Evolutionary conservation across 768 basidiomycete species (phyloP).

Genomic region (Amanita exitialis): DNA sequence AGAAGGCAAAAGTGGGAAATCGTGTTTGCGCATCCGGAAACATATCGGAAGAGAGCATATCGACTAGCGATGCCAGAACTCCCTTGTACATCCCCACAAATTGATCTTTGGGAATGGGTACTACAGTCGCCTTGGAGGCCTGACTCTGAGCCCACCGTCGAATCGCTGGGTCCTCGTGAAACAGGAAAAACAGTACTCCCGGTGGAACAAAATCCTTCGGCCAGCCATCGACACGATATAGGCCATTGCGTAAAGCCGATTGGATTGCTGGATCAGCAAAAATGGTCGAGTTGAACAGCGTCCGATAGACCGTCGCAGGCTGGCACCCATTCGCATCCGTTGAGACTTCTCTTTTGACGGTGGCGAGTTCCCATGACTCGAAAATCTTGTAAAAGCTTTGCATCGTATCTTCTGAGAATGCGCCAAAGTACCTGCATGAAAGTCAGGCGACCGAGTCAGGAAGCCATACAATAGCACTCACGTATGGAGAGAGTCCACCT

Average conservation of each 20-base stretch:
- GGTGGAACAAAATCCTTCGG: slow-evolving; percentile 49
- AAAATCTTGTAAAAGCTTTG: slow-evolving; percentile 51
- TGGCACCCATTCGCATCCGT: slow-evolving; percentile 11
- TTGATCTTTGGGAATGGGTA: slow-evolving; percentile 37
- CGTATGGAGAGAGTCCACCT: slow-evolving; percentile 58
- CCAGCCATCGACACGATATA: slow-evolving; percentile 33
- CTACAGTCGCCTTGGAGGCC: slow-evolving; percentile 22
- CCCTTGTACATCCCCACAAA: slow-evolving; percentile 37
- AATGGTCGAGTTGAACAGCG: slow-evolving; percentile 50
- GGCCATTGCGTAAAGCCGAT: slow-evolving; percentile 24
- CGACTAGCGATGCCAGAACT: slow-evolving; percentile 32
- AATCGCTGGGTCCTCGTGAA: slow-evolving; percentile 37
- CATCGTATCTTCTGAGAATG: slow-evolving; percentile 42
- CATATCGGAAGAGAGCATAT: slow-evolving; percentile 15
- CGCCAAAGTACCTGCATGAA: slow-evolving; percentile 58
- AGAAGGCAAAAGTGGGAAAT: slow-evolving; percentile 15
- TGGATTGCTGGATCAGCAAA: slow-evolving; percentile 42
- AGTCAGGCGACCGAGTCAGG: slow-evolving; percentile 4
- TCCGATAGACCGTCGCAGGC: slow-evolving; percentile 48
- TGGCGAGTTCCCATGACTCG: slow-evolving; percentile 51
- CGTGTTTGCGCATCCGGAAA: neutral
- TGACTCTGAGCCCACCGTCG: slow-evolving; percentile 54
- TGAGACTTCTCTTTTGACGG: slow-evolving; percentile 32
- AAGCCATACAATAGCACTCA: slow-evolving; percentile 31
- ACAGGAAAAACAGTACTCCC: slow-evolving; percentile 47